Percentiles rank a stretch among this genome's conserved stretches.
phyloP scores from a whole-genome alignment of 2,329 filamentous ascomycete genomes.

The Aspergillus ibericus region DNA sequence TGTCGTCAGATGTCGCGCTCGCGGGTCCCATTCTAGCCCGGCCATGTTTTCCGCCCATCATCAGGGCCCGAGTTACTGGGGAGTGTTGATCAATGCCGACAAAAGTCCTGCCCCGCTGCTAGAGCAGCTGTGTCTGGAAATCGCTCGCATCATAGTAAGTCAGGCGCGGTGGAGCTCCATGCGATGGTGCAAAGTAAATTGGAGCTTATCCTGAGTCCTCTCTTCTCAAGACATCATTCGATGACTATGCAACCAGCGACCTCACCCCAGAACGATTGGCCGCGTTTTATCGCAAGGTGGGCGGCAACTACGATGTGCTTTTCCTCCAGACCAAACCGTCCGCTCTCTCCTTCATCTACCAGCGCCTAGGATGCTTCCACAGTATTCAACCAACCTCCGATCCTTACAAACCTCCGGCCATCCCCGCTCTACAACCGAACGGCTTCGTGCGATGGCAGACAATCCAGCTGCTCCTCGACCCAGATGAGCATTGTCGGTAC shows the following conservation, averaged over 20 bases:
- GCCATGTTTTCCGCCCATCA: conserved; percentile 33
- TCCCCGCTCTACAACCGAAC: conserved; percentile 77
- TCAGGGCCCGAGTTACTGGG: conserved; percentile 52
- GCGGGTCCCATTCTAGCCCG: conserved; percentile 18
- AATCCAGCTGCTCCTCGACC: conserved; percentile 82
- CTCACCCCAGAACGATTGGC: conserved; percentile 68
- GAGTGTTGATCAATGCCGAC: conserved; percentile 63
- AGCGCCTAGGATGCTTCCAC: conserved; percentile 86
- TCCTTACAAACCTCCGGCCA: conserved; percentile 70
- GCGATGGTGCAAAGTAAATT: background rate
- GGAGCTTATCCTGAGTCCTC: conserved; percentile 10
- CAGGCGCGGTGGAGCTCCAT: background rate
- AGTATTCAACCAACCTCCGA: conserved; percentile 71
- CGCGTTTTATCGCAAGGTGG: conserved; percentile 73
- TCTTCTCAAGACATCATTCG: conserved; percentile 24
- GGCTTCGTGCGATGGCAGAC: conserved; percentile 95
- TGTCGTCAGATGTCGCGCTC: conserved; percentile 18
- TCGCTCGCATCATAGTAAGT: conserved; percentile 70
- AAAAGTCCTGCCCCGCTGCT: conserved; percentile 68
- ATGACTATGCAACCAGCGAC: conserved; percentile 36
- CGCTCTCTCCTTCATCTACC: conserved; percentile 88
- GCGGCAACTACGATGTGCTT: conserved; percentile 73
- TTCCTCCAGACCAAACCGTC: conserved; percentile 73
- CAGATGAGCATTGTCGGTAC: conserved; percentile 82
- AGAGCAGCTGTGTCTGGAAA: conserved; percentile 66